Conservation (phyloP, 768 basidiomycete species). For the Grammothele lineata region DNA sequence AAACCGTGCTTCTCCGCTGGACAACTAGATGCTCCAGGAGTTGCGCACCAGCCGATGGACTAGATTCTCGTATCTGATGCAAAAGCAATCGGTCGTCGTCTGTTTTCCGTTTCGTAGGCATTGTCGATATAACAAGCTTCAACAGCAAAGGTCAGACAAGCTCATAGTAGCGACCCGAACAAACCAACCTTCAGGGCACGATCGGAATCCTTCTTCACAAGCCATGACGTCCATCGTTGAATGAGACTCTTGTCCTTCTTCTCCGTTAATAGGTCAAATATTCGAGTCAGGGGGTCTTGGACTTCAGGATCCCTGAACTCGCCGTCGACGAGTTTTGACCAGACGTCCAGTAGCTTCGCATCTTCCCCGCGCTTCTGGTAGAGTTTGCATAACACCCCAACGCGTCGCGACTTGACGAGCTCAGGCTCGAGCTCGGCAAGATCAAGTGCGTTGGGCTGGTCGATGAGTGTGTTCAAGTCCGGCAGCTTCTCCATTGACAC, state of each 20-base stretch:
- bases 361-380: constrained; percentile 55
- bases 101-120: constrained; percentile 51
- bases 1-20: constrained; percentile 56
- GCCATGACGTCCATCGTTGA: constrained; percentile 79
- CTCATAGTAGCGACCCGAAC: not conserved
- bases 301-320: constrained; percentile 61
- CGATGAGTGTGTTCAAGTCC: constrained; percentile 58
- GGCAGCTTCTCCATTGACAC: constrained; percentile 55
- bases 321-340: constrained; percentile 65
- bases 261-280: constrained; percentile 52
- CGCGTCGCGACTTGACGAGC: constrained; percentile 47
- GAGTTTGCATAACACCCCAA: constrained; percentile 56
- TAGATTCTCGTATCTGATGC: constrained; percentile 52
- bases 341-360: constrained; percentile 59
- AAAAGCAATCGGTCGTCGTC: constrained; percentile 60
- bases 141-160: not conserved
- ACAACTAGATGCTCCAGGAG: constrained; percentile 83
- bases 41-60: constrained; percentile 56
- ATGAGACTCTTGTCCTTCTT: constrained; percentile 58
- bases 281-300: constrained; percentile 55
- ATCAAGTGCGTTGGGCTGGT: constrained; percentile 47
- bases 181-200: constrained; percentile 62
- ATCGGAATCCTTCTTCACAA: constrained; percentile 63
- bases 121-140: constrained; percentile 59
- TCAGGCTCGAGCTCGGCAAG: constrained; percentile 60